Percentiles rank a stretch among this genome's conserved stretches.
phyloP scores from a whole-genome alignment of 2,329 filamentous ascomycete genomes.

The Aspergillus luchuensis region DNA sequence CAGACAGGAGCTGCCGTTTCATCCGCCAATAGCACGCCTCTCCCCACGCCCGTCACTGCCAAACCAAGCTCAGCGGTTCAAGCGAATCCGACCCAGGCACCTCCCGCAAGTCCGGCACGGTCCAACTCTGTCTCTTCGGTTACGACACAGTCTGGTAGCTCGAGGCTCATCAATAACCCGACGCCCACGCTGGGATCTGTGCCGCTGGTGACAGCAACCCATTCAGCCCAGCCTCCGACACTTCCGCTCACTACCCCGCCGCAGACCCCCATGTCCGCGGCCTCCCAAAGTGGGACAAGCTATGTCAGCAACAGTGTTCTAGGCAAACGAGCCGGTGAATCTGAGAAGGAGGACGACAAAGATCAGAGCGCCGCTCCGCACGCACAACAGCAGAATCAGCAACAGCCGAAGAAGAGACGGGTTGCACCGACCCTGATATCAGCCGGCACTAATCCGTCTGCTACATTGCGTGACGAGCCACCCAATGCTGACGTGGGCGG shows the following conservation, averaged over 20 bases:
- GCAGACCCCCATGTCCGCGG: constrained; percentile 69
- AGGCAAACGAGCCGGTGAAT: constrained; percentile 54
- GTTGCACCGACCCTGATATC: constrained; percentile 69
- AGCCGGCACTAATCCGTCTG: constrained; percentile 22
- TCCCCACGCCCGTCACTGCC: constrained; percentile 68
- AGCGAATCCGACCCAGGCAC: constrained; percentile 51
- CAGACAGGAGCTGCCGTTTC: constrained; percentile 44
- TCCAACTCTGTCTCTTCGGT: constrained; percentile 86
- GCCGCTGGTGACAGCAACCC: constrained; percentile 73
- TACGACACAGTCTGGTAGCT: constrained; percentile 57
- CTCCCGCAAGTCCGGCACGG: constrained; percentile 75
- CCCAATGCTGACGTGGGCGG: constrained; percentile 21
- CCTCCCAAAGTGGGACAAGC: constrained; percentile 57
- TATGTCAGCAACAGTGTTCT: constrained; percentile 56
- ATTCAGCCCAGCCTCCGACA: constrained; percentile 54
- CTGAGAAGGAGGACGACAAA: constrained; percentile 48
- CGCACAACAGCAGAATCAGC: constrained; percentile 25
- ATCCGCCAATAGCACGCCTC: constrained; percentile 65
- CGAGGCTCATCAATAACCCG: constrained; percentile 68
- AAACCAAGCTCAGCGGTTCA: constrained; percentile 61
- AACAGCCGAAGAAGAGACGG: constrained; percentile 65
- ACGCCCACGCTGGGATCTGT: constrained; percentile 76
- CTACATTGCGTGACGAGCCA: constrained; percentile 12
- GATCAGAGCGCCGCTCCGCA: constrained; percentile 48
- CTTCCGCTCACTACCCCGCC: constrained; percentile 86